Percentiles rank a stretch among this genome's conserved stretches.
Evolutionary conservation across 108 stramenopile genomes (phyloP).

Genomic region (Pinguiococcus pyrenoidosus): DNA sequence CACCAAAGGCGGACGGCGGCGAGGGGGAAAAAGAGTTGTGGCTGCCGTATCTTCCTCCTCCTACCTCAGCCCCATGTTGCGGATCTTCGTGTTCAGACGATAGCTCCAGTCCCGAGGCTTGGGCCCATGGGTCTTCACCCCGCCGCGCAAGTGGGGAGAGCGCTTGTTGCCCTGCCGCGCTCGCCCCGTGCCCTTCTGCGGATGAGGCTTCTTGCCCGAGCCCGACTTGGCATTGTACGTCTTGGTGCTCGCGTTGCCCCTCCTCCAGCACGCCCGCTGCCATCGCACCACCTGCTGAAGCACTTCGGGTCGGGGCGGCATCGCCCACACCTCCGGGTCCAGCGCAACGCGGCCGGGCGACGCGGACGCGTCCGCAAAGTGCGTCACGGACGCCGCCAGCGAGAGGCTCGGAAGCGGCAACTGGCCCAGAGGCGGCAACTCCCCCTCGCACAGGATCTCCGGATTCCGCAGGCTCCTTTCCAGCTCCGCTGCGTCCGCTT

Average conservation of each 20-base stretch:
- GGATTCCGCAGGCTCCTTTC: too few relatives aligned
- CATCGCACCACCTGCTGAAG: conserved; percentile 16
- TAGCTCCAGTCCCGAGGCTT: conserved; percentile 62
- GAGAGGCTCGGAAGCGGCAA: too few relatives aligned
- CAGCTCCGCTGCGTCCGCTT: too few relatives aligned
- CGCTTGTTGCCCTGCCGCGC: conserved; percentile 69
- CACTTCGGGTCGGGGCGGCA: conserved; percentile 8
- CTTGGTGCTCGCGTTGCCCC: conserved; percentile 41
- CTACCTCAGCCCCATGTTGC: conserved; percentile 52
- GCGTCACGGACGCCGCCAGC: too few relatives aligned
- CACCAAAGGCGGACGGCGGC: too few relatives aligned
- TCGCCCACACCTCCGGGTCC: conserved; percentile 4
- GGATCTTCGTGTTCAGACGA: conserved; percentile 72
- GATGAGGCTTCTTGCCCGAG: conserved; percentile 64
- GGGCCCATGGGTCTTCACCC: conserved; percentile 83
- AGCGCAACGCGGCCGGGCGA: too few relatives aligned
- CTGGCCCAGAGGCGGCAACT: too few relatives aligned
- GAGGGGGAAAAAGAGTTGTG: too few relatives aligned
- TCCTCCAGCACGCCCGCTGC: conserved; percentile 17
- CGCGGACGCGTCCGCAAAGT: too few relatives aligned
- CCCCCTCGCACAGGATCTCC: too few relatives aligned
- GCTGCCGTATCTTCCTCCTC: too few relatives aligned
- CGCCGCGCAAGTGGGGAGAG: conserved; percentile 78
- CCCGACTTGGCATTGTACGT: conserved; percentile 58
- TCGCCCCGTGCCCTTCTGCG: conserved; percentile 67